Conservation (phyloP, 2,329 filamentous ascomycete species). For the Xylaria sp. region DNA sequence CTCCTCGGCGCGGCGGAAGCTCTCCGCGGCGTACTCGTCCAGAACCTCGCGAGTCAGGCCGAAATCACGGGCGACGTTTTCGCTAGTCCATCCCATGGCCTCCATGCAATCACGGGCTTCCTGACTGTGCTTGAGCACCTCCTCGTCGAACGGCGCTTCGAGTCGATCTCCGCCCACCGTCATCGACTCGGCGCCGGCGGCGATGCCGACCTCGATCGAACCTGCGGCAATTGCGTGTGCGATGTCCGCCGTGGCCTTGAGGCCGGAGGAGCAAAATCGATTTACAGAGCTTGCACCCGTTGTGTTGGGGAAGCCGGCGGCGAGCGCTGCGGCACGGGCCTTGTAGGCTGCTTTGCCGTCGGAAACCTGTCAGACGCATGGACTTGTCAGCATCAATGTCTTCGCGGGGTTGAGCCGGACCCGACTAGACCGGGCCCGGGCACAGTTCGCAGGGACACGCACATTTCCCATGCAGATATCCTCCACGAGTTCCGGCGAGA, state of each 20-base stretch:
- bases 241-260: conserved; percentile 95
- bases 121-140: conserved; percentile 75
- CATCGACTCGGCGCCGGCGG: conserved; percentile 92
- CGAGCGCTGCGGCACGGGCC: conserved; percentile 85
- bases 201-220: conserved; percentile 87
- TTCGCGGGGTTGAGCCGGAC: background rate
- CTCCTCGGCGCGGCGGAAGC: conserved; percentile 85
- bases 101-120: conserved; percentile 88
- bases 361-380: conserved; percentile 68
- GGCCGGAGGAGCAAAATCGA: conserved; percentile 96
- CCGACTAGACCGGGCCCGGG: too few relatives aligned
- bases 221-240: conserved; percentile 85
- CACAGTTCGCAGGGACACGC: conserved; percentile 46
- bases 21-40: conserved; percentile 88
- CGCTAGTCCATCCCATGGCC: conserved; percentile 98
- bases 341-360: conserved; percentile 92
- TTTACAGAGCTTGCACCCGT: conserved; percentile 84
- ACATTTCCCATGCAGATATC: conserved; percentile 95
- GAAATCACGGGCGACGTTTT: conserved; percentile 95
- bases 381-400: conserved; percentile 16
- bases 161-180: conserved; percentile 76
- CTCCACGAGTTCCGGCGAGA: conserved; percentile 84
- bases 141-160: conserved; percentile 79
- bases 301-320: conserved; percentile 94
- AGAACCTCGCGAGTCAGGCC: conserved; percentile 82